Evolutionary conservation across 2,329 filamentous ascomycete species (phyloP), one percentile per base, ranked within the genome.

Genomic region (Paramyrothecium sp.): DNA sequence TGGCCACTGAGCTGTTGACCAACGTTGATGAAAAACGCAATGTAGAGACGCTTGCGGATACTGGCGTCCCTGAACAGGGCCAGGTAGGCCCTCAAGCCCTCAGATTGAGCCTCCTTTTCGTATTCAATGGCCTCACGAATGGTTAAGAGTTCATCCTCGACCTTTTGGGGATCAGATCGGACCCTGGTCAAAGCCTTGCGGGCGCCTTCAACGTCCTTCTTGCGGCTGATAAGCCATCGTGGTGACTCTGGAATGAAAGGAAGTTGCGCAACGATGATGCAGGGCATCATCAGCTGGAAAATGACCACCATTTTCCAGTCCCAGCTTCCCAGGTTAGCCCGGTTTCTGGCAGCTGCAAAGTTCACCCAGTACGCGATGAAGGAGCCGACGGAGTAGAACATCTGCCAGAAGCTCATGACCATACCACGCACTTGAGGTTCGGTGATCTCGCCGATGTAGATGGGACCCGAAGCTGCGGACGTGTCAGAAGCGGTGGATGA

Each of bases 231-330:
- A 68, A 82, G 81, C 87, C 88, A 91, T 54, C 88, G 81, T n/a
- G 89, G 89, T 3, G 83, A 84, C 69, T 89, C 88, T 19, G 87
- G 87, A 60, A 89, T 81, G 68, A 86, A 88, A 44, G 86, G 87
- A 16, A 90, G 75, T 34, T 87, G 78, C 3, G 72, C 61, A 20
- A 89, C 73, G 69, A 91, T 87, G 58, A 89, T 65, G 54, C 81
- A 61, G 2, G 88, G 88, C 22, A 89, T 79, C n/a, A 91, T 71
- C 51, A 89, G 77, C 73, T 91, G 88, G 78, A 90, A 90, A 60
- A 91, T 85, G 60, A 90, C 83, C 13, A 90, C 85, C 76, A 89
- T 83, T 64, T 82, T 84, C 88, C 88, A 90, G 71, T 90, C 87
- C 88, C 88, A 90, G 63, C 91, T 78, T 41, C 88, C 88, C 4